These are phyloP conservation scores for Kodamaea arcana DNA, from an alignment of 1,139 yeast genomes.

Conservation along the genomic window DNA sequence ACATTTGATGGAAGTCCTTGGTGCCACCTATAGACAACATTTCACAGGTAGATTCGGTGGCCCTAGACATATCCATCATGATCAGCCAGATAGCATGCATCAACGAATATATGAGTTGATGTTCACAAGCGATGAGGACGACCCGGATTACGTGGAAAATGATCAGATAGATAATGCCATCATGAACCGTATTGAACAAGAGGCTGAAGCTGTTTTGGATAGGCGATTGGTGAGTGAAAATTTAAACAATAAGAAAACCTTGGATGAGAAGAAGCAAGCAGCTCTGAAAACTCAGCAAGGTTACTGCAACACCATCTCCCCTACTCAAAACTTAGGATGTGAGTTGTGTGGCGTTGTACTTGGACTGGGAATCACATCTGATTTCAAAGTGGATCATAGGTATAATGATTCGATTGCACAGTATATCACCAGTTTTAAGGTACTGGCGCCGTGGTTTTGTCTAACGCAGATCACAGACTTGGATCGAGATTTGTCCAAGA, in stretches of 20 bases:
- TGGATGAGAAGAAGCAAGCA: conserved; percentile 28
- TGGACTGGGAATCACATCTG: conserved; percentile 66
- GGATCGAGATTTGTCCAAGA: conserved; percentile 60
- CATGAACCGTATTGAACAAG: conserved; percentile 40
- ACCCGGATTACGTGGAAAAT: conserved; percentile 8
- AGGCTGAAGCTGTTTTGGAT: conserved; percentile 36
- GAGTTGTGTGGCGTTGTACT: conserved; percentile 65
- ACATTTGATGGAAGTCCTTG: not conserved
- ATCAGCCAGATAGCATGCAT: not conserved
- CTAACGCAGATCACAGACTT: conserved; percentile 43
- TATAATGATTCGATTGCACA: conserved; percentile 26
- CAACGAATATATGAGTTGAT: not conserved
- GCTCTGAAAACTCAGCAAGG: conserved; percentile 17
- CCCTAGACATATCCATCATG: not conserved
- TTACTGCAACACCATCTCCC: conserved; percentile 37
- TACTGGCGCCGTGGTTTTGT: conserved; percentile 66
- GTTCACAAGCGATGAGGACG: conserved; percentile 4
- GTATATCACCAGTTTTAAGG: conserved; percentile 27
- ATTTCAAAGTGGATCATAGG: conserved; percentile 33
- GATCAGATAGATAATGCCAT: conserved; percentile 26
- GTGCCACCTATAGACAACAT: conserved; percentile 1
- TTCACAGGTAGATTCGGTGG: not conserved
- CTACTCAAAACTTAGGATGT: conserved; percentile 45
- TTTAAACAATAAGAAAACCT: conserved; percentile 24
- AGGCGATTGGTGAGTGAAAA: conserved; percentile 30